A percentile compares a stretch with the other conserved stretches of the same genome.
These are phyloP conservation scores for Dipodascus geniculatus DNA, from an alignment of 805 yeast genomes.

Conservation along the genomic window DNA sequence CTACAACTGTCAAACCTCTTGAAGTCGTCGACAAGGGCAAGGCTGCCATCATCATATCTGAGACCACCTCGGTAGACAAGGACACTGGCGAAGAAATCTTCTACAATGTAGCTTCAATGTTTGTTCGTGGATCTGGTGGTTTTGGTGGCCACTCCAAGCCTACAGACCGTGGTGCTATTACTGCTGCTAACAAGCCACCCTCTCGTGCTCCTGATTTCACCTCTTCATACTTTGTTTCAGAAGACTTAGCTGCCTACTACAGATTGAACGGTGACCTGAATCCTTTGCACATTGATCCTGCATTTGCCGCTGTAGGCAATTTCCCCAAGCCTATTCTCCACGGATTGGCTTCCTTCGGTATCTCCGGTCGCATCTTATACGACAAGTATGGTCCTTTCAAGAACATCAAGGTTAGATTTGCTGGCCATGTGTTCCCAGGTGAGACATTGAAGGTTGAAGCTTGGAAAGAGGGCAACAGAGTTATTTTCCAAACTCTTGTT, in stretches of 20 bases:
- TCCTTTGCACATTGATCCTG: constrained; percentile 92
- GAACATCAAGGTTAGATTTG: constrained; percentile 82
- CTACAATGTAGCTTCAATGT: constrained; percentile 73
- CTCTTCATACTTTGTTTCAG: constrained; percentile 42
- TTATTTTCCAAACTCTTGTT: constrained; percentile 71
- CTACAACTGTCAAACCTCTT: constrained; percentile 54
- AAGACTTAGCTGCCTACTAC: constrained; percentile 79
- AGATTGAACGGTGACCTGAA: constrained; percentile 89
- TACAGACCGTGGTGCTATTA: constrained; percentile 48
- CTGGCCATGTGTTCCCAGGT: constrained; percentile 91
- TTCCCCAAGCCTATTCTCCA: constrained; percentile 83
- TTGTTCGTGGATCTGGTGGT: constrained; percentile 62
- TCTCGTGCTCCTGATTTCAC: constrained; percentile 54
- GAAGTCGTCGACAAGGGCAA: constrained; percentile 79
- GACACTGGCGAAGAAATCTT: constrained; percentile 59
- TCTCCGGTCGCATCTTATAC: constrained; percentile 59
- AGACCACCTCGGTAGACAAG: constrained; percentile 49
- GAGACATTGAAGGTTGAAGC: constrained; percentile 71
- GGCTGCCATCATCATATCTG: constrained; percentile 66
- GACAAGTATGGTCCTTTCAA: constrained; percentile 73
- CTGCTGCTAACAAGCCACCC: constrained; percentile 53
- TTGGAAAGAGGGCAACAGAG: constrained; percentile 68
- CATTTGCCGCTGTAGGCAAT: constrained; percentile 75
- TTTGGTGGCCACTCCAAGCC: constrained; percentile 40
- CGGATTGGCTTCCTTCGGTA: constrained; percentile 83